Percentiles rank a stretch among this genome's conserved stretches.
phyloP scores from a whole-genome alignment of 2,329 filamentous ascomycete genomes.

The Leptosphaerulina australis region DNA sequence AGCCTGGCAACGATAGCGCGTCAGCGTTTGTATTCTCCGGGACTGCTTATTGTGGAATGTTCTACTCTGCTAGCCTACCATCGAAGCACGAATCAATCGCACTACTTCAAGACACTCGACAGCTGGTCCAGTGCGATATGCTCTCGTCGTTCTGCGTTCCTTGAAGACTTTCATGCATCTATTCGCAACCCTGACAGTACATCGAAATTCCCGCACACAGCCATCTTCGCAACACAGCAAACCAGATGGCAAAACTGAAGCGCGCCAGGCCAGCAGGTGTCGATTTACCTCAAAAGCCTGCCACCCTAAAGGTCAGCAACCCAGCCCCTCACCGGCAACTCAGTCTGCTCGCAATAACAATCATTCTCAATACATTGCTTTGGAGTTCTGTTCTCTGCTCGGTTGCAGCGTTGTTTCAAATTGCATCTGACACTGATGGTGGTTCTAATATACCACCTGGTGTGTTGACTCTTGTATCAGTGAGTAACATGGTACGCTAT shows the following conservation, averaged over 20 bases:
- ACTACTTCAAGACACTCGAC: not conserved
- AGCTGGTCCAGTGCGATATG: not conserved
- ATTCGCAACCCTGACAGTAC: not conserved
- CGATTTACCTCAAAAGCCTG: not conserved
- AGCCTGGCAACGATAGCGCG: conserved; percentile 6
- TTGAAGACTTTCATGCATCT: not conserved
- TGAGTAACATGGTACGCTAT: conserved; percentile 22
- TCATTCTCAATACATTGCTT: conserved; percentile 43
- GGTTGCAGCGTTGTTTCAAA: conserved; percentile 36
- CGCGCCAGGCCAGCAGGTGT: conserved; percentile 8
- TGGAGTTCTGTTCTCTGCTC: conserved; percentile 43
- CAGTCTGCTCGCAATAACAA: conserved; percentile 43
- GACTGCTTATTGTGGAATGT: not conserved
- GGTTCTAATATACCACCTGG: conserved; percentile 37
- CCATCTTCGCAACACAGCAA: not conserved
- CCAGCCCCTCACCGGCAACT: conserved; percentile 36
- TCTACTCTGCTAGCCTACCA: not conserved
- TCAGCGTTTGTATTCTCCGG: not conserved
- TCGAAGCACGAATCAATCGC: not conserved
- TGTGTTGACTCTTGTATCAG: conserved; percentile 42
- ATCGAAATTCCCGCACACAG: not conserved
- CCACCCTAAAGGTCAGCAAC: conserved; percentile 1
- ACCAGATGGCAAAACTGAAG: conserved; percentile 8
- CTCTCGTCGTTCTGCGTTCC: not conserved
- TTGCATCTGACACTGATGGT: conserved; percentile 38